phyloP scores from a whole-genome alignment of 768 basidiomycete genomes.

The Hortiboletus campestris region DNA sequence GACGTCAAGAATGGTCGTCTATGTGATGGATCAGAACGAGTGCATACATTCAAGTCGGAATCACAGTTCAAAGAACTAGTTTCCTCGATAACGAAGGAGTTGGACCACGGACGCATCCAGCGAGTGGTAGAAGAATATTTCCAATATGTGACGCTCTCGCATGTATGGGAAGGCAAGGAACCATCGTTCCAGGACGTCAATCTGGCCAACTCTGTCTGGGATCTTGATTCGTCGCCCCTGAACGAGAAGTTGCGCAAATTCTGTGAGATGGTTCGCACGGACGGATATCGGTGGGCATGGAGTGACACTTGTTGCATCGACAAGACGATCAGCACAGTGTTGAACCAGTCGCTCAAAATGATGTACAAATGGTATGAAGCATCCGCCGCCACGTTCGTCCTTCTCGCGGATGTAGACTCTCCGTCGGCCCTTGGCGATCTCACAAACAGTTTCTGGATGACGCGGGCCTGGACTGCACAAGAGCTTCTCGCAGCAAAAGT shows the following conservation, averaged over 20 bases:
- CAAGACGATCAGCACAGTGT: too few relatives aligned
- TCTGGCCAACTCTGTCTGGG: conserved; percentile 1
- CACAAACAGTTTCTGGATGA: conserved; percentile 4
- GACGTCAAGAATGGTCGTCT: not conserved
- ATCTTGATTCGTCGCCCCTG: not conserved
- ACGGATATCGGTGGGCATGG: conserved; percentile 17
- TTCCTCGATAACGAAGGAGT: conserved; percentile 3
- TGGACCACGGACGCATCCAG: conserved; percentile 4
- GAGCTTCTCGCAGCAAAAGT: conserved; percentile 13
- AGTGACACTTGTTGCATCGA: too few relatives aligned
- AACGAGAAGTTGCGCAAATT: conserved; percentile 8
- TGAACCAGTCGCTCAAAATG: too few relatives aligned
- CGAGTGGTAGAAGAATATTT: conserved; percentile 5
- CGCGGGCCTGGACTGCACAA: conserved; percentile 15
- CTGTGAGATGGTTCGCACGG: not conserved
- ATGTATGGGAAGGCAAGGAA: too few relatives aligned
- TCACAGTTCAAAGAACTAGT: not conserved
- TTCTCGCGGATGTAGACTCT: not conserved
- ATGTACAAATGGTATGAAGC: conserved; percentile 16
- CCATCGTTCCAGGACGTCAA: conserved; percentile 8
- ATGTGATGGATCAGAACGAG: not conserved
- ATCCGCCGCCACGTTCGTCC: conserved; percentile 1
- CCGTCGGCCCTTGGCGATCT: not conserved
- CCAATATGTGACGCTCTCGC: conserved; percentile 11
- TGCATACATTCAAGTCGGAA: conserved; percentile 1